Conservation (phyloP, 495 filamentous ascomycete species). For the Aspergillus wentii region DNA sequence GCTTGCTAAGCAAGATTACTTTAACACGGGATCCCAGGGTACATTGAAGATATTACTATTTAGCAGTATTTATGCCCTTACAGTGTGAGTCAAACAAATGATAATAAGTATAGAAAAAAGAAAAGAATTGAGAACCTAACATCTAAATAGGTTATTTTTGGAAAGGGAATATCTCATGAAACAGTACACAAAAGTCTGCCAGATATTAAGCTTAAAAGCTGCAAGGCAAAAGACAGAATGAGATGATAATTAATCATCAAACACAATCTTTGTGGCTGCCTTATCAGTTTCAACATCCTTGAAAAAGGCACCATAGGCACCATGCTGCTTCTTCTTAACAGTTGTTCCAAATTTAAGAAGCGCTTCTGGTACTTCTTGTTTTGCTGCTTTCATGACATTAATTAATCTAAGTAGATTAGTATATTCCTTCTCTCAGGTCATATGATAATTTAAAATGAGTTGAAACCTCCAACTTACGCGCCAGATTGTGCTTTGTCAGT, state of each 20-base stretch:
- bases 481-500: constrained; percentile 86
- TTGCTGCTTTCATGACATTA: constrained; percentile 86
- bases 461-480: constrained; percentile 54
- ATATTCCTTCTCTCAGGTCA: neutral
- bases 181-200: constrained; percentile 39
- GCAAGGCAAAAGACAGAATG: constrained; percentile 15
- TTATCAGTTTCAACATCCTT: constrained; percentile 74
- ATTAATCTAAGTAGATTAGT: constrained; percentile 51
- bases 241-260: constrained; percentile 58
- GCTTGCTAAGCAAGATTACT: constrained; percentile 18
- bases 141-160: constrained; percentile 43
- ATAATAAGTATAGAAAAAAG: neutral
- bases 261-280: constrained; percentile 87
- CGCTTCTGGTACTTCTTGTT: constrained; percentile 82
- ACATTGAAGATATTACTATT: constrained; percentile 46
- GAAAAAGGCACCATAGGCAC: constrained; percentile 87
- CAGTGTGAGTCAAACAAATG: constrained; percentile 51
- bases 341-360: constrained; percentile 94
- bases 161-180: constrained; percentile 55
- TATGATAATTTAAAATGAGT: neutral
- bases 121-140: no score
- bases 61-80: constrained; percentile 46
- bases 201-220: constrained; percentile 17
- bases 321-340: constrained; percentile 96
- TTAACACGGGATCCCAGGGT: constrained; percentile 31